Base-by-base conservation (phyloP, 352 stramenopile genomes). In the Phytophthora europaea region DNA sequence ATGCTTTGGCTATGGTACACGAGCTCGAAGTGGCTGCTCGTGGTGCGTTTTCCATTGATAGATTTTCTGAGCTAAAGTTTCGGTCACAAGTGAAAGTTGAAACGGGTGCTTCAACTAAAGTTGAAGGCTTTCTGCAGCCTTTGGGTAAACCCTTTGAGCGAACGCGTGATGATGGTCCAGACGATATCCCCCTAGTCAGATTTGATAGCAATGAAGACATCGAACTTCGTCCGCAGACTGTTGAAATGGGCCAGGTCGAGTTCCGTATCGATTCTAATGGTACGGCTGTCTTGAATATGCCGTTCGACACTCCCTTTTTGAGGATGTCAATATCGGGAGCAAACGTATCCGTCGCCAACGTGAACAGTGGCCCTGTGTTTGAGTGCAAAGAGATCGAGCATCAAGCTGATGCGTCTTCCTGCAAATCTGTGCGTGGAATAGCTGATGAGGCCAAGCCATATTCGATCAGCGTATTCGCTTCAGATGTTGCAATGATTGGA, bases 51-150 rank as follows among this genome's bases (percentile, higher is more conserved):
- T 67, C 72, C 2, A 72, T 95, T 56, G 88, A 95, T 61, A 90
- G 90, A 53, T 95, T 87, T 67, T 90, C 88, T 1, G 79, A 86
- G 16, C 59, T 90, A n/a, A 89, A 92, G 52, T 93, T 94, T 62
- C 78, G 63, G 26, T 47, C 53, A 13, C 57, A 68, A 53, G 47
- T 92, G 13, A 64, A 64, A 36, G 72, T 84, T 1, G 55, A 80
- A 62, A 79, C 80, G 6, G 69, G 66, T 13, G 67, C 52, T 45
- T 77, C 67, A 22, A 74, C 65, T 9, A 78, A 75, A 23, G 69
- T 91, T 31, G 64, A 87, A 58, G 84, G 82, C 4, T 89, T 88
- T 38, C 50, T 91, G 16, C 56, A 88, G 31, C 78, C 76, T 45
- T 63, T 87, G 18, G 51, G 53, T n/a, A 81, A 78, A 7, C 47